Base-by-base conservation (phyloP, 129 eudicot genomes). In the Tanacetum coccineum region DNA sequence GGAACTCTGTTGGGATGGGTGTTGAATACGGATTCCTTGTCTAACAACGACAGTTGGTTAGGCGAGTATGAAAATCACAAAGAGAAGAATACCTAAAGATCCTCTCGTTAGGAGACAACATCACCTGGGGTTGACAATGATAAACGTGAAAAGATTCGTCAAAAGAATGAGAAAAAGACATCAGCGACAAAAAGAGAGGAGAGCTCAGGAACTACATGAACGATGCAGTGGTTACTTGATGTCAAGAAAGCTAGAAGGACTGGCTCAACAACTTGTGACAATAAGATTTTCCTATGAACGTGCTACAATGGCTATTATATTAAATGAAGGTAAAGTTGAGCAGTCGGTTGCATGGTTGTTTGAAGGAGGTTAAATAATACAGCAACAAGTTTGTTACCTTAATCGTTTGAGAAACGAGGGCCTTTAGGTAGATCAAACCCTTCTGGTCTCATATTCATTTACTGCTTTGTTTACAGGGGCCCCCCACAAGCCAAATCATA, bases 61-160 rank as follows among this genome's bases (percentile, higher is more conserved):
- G 95, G 95, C 40, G 95, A 84, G 65, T 87, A 90, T 44, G 95
- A 87, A 75, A 90, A 87, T 66, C 95, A 79, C 26, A 87, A 84
- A 70, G 95, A 87, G 32, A 87, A 87, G 69, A 20, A 65, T 21
- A 64, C 83, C 64, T 78, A 62, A 46, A 57, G 42, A 21, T 78
- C 81, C 32, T 40, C 75, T 36, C 89, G 80, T 39, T 80, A 76
- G 9, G 90, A 84, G 52, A 42, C 70, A n/a, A 72, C n/a, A n/a
- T n/a, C 72, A 19, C 81, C 81, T 10, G 95, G 87, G 62, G 84
- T n/a, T n/a, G n/a, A n/a, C n/a, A n/a, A n/a, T n/a, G n/a, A n/a
- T n/a, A n/a, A n/a, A n/a, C n/a, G n/a, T n/a, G n/a, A n/a, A n/a
- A n/a, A n/a, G n/a, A n/a, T n/a, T n/a, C n/a, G n/a, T n/a, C n/a